Percentiles rank a stretch among this genome's conserved stretches.
Evolutionary conservation across 352 stramenopile genomes (phyloP).

Genomic region (Phytophthora citrophthora): DNA sequence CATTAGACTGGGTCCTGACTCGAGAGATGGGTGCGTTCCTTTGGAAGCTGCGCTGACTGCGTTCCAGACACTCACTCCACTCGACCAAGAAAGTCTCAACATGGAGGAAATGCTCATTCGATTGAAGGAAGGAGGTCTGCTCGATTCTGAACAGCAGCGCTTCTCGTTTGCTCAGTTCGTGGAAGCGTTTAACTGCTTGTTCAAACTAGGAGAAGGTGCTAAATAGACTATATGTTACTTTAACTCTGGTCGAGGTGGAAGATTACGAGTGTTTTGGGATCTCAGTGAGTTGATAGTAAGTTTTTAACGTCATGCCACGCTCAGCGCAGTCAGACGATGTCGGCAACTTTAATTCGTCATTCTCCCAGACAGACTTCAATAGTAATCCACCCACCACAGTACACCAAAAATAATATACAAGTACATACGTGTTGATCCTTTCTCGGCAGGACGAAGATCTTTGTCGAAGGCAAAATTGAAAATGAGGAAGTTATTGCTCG

Average conservation of each 20-base stretch:
- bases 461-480: no score
- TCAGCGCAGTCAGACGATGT: constrained; percentile 49
- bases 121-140: constrained; percentile 14
- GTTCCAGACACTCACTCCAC: constrained; percentile 37
- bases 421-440: no score
- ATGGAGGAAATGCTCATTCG: constrained; percentile 17
- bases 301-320: constrained; percentile 34
- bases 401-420: no score
- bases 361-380: constrained; percentile 18
- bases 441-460: no score
- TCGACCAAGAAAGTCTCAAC: not conserved
- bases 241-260: not conserved
- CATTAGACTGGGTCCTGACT: constrained; percentile 19
- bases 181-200: constrained; percentile 22
- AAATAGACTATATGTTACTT: no score
- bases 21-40: constrained; percentile 26
- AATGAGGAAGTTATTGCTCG: no score
- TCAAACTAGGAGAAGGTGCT: no score
- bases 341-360: constrained; percentile 39
- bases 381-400: not conserved
- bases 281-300: constrained; percentile 23
- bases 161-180: constrained; percentile 45
- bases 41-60: constrained; percentile 25
- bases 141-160: constrained; percentile 4
- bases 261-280: not conserved